These are phyloP conservation scores for Arctium minus DNA, from an alignment of 129 eudicot species.

Conservation along the genomic window DNA sequence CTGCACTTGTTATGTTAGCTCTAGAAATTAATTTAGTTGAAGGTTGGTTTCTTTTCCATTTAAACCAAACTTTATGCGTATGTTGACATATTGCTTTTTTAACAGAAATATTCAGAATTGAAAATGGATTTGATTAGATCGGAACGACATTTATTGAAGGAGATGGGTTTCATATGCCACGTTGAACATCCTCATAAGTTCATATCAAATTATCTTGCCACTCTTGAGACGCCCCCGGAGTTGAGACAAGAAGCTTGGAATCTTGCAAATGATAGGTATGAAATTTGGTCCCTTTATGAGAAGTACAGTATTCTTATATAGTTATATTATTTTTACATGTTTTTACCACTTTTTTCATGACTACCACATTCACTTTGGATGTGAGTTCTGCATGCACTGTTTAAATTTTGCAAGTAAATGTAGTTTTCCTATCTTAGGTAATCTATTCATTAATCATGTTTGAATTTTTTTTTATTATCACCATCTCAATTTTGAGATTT, in stretches of 20 bases:
- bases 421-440: background rate
- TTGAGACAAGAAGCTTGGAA: conserved; percentile 96
- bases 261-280: conserved; percentile 94
- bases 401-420: background rate
- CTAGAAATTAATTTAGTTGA: background rate
- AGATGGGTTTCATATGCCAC: conserved; percentile 93
- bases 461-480: background rate
- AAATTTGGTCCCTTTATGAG: background rate
- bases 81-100: background rate
- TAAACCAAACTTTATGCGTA: background rate
- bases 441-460: background rate
- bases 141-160: conserved; percentile 76
- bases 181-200: conserved; percentile 96
- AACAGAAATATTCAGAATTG: conserved; percentile 71
- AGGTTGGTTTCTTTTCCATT: background rate
- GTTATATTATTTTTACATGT: background rate
- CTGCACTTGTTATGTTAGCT: background rate
- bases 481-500: background rate
- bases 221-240: conserved; percentile 71
- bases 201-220: conserved; percentile 83
- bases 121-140: conserved; percentile 74
- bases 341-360: background rate
- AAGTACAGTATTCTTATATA: background rate
- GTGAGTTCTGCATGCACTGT: background rate
- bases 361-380: background rate